Evolutionary conservation across 2,329 filamentous ascomycete species (phyloP).

Genomic region (Pestalotiopsis sp.): DNA sequence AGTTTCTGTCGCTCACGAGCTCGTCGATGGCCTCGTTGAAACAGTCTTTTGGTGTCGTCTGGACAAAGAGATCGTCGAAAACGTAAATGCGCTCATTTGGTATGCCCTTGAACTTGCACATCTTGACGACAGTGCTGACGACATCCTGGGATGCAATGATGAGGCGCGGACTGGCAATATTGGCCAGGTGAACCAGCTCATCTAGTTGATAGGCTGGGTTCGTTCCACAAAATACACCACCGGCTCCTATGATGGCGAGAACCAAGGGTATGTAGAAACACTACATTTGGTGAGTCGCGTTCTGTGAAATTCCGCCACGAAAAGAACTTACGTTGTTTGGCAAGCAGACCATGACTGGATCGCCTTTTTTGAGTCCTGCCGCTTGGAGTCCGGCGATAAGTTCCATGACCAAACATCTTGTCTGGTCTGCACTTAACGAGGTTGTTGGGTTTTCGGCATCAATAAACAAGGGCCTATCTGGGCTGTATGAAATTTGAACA

Average conservation of each 20-base stretch:
- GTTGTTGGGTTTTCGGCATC: slow-evolving; percentile 40
- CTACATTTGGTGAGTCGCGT: slow-evolving; percentile 28
- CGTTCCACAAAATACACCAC: slow-evolving; percentile 5
- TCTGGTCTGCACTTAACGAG: slow-evolving; percentile 37
- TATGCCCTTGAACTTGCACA: slow-evolving; percentile 9
- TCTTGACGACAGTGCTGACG: not conserved
- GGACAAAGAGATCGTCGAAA: not conserved
- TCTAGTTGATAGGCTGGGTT: slow-evolving; percentile 8
- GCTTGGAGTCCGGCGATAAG: slow-evolving; percentile 8
- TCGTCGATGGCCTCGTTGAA: not conserved
- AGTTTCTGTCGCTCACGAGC: not conserved
- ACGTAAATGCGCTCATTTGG: not conserved
- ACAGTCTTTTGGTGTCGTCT: not conserved
- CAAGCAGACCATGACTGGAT: not conserved
- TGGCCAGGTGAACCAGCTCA: slow-evolving; percentile 6
- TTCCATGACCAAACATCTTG: slow-evolving; percentile 35
- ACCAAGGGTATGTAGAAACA: slow-evolving; percentile 41
- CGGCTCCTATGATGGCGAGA: slow-evolving; percentile 27
- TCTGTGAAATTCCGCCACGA: too few relatives aligned
- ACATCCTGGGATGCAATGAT: not conserved
- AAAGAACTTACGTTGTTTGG: slow-evolving; percentile 8
- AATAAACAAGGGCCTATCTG: slow-evolving; percentile 41
- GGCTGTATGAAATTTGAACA: slow-evolving; percentile 35
- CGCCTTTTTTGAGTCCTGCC: not conserved
- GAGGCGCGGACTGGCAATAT: slow-evolving; percentile 10